Percentiles rank a stretch among this genome's conserved stretches.
Conservation (phyloP, 768 basidiomycete genomes). For the Boletus barrowsii region DNA sequence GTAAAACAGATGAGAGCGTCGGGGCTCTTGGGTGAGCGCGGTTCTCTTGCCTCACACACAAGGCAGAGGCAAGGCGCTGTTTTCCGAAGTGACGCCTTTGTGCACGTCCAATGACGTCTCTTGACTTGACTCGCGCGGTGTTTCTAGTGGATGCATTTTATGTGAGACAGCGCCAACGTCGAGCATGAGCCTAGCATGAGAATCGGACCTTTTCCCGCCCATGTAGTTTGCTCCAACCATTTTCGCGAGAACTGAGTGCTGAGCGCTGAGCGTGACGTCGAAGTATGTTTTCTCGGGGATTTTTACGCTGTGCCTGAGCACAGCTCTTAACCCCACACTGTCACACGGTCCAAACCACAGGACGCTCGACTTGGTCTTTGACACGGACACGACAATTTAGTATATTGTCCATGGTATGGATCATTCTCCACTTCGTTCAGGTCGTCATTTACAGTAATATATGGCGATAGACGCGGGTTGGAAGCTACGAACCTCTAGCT, state of each 20-base stretch:
- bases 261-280: too few relatives aligned
- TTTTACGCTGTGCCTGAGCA: too few relatives aligned
- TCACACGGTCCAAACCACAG: too few relatives aligned
- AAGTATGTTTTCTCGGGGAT: too few relatives aligned
- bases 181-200: neutral
- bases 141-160: constrained; percentile 41
- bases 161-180: neutral
- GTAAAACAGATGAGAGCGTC: constrained; percentile 10
- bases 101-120: constrained; percentile 50
- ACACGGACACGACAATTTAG: neutral
- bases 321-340: too few relatives aligned
- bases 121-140: constrained; percentile 53
- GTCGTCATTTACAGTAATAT: neutral
- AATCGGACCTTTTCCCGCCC: constrained; percentile 62
- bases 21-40: neutral
- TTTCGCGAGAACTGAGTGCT: neutral
- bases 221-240: constrained; percentile 76
- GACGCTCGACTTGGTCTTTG: too few relatives aligned
- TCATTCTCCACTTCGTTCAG: neutral
- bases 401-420: constrained; percentile 11
- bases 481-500: constrained; percentile 16
- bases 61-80: constrained; percentile 53
- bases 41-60: constrained; percentile 15
- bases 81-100: constrained; percentile 63
- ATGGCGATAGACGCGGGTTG: constrained; percentile 2